Base-by-base conservation (phyloP, 257 asterid genomes). In the Capsicum baccatum region DNA sequence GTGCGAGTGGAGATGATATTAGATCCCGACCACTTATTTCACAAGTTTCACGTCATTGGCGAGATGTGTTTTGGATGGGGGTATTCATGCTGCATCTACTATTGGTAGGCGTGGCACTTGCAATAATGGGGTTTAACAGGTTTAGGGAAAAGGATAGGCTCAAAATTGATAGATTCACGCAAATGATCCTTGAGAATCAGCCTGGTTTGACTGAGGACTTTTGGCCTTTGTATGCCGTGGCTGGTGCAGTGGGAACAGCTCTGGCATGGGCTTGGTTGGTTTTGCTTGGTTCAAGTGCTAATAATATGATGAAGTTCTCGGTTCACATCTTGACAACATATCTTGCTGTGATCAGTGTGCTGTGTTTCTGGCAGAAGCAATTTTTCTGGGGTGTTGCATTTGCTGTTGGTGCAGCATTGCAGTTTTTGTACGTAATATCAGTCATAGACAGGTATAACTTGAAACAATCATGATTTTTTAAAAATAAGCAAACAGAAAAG, bases 271-370 rank as follows among this genome's bases (percentile, higher is more conserved):
- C 88, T 85, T 97, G 99, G 99, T 87, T 94, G 91, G 86, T 95
- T 82, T 87, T 96, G 52, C 95, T 96, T 15, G 97, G 98, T 85
- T 92, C 98, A 59, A 90, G 88, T 44, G 97, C 93, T 33, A 91
- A 84, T 88, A 94, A 88, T 86, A 92, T 97, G 89, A 92, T 97
- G 98, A 97, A 97, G 88, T 87, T 97, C 81, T 91, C 98, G 0
- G 98, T 97, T 83, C 99, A 97, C 83, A 84, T 94, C 66, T 89
- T 96, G 92, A 94, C 99, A 69, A 94, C 99, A 37, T 96, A 95
- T 91, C 98, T 96, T 87, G 99, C 99, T 66, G 98, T 94, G 82
- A 87, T 94, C 74, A 94, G 99, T 85, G 98, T 96, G 79, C 85
- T 96, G 82, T 94, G 98, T 85, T 96, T 94, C 84, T 96, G 99